These are phyloP conservation scores for Neonectria magnoliae DNA, from an alignment of 2,329 filamentous ascomycete species.

Conservation along the genomic window DNA sequence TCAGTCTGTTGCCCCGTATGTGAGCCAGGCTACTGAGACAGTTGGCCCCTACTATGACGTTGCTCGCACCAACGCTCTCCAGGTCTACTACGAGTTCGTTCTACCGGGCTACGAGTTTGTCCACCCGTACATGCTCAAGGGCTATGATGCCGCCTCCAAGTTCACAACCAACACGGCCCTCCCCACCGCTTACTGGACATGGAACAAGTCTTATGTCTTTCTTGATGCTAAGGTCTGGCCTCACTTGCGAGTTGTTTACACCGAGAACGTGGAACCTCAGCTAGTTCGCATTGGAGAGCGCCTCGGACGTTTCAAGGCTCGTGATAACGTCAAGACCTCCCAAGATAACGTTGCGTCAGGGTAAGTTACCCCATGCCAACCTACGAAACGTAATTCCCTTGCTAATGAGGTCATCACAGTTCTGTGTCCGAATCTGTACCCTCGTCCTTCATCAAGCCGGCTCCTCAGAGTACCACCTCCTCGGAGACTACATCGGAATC, in stretches of 20 bases:
- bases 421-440: conserved; percentile 38
- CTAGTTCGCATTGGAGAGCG: conserved; percentile 91
- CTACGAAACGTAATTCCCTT: not conserved
- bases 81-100: conserved; percentile 77
- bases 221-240: conserved; percentile 84
- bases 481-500: conserved; percentile 47
- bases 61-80: conserved; percentile 68
- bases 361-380: conserved; percentile 8
- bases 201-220: conserved; percentile 75
- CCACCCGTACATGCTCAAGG: conserved; percentile 76
- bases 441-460: conserved; percentile 50
- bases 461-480: conserved; percentile 43
- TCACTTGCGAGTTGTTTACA: conserved; percentile 80
- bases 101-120: conserved; percentile 80
- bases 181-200: conserved; percentile 76
- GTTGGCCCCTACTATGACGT: conserved; percentile 79
- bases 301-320: conserved; percentile 75
- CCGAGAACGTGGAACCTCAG: conserved; percentile 94
- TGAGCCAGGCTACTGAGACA: conserved; percentile 67
- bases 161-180: conserved; percentile 76
- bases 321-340: conserved; percentile 50
- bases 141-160: conserved; percentile 72
- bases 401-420: conserved; percentile 27
- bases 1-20: conserved; percentile 75
- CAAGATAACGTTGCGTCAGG: conserved; percentile 28